Evolutionary conservation across 2,329 filamentous ascomycete species (phyloP).

Genomic region (Xylariaceae sp.): DNA sequence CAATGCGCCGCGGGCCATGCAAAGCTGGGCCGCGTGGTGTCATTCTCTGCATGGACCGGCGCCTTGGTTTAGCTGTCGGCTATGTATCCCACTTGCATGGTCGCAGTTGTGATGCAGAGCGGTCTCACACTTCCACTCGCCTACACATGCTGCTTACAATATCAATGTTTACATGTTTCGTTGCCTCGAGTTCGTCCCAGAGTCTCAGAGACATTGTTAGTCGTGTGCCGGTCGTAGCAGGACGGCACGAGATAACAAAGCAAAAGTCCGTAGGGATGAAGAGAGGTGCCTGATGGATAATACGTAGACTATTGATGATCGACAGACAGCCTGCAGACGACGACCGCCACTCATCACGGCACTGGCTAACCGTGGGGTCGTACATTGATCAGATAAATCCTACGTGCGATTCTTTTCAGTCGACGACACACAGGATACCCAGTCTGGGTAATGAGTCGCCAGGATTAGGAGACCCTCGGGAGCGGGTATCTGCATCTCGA

Average conservation of each 20-base stretch:
- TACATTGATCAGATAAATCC: conserved; percentile 2
- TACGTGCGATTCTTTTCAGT: not conserved
- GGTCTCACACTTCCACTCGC: not conserved
- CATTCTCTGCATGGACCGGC: not conserved
- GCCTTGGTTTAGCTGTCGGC: not conserved
- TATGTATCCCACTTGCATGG: not conserved
- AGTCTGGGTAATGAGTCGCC: not conserved
- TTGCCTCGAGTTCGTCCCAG: no score
- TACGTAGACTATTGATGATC: conserved; percentile 11
- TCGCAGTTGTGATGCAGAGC: not conserved
- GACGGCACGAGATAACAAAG: no score
- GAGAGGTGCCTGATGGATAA: not conserved
- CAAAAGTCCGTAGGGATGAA: not conserved
- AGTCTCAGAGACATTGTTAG: no score
- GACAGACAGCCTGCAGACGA: conserved; percentile 6
- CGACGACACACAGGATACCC: not conserved
- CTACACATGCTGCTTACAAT: not conserved
- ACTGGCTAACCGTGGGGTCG: not conserved
- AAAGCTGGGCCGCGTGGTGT: conserved; percentile 9
- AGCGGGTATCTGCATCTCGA: conserved; percentile 8
- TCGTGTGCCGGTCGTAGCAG: no score
- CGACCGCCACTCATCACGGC: conserved; percentile 13
- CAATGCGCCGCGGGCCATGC: conserved; percentile 1
- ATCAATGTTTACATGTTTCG: no score
- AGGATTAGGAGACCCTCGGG: not conserved